Evolutionary conservation across 2,329 filamentous ascomycete species (phyloP), one percentile per base, ranked within the genome.

Genomic region (Phoma sp.): DNA sequence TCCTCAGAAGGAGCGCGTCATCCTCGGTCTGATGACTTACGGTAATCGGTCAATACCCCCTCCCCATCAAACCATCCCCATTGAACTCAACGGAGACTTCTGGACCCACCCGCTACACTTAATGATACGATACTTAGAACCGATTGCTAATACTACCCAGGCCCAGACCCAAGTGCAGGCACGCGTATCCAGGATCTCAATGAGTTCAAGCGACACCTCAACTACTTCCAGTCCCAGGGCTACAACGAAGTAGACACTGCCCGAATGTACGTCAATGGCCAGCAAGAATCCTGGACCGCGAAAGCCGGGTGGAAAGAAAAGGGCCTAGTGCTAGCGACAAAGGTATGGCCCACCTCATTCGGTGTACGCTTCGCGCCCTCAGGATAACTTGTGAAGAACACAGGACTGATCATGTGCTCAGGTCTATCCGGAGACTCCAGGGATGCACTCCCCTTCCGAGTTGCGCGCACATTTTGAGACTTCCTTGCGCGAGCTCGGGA

Each of bases 211-310:
- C 82, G 82, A 60, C 83, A 83, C 29, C 83, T 96, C 32, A 87
- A 92, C 70, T 80, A 86, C 59, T 85, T 95, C 68, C 89, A 92
- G 74, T 77, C 79, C 21, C 82, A 86, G 50, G 90, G 90, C 21
- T 92, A 93, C 78, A 87, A 87, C 65, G 91, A 96, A 69, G 77
- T 95, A 29, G 92, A 96, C 72, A 96, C 91, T 1, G 91, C 91
- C 0, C 84, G 90, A 12, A 68, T 84, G 45, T 96, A 96, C 67
- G 77, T 89, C 12, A 85, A 76, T 40, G 85, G 87, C 33, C 76
- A 85, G 61, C 90, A 95, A 71, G 91, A 96, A 75, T 87, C 83
- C 6, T 93, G 87, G 73, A 92, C 90, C 5, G 79, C 83, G 12
- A 81, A 90, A 62, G 85, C 88, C 5, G 81, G 81, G 42, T 96